phyloP scores from a whole-genome alignment of 306 rosid species.

The Luffa acutangula region DNA sequence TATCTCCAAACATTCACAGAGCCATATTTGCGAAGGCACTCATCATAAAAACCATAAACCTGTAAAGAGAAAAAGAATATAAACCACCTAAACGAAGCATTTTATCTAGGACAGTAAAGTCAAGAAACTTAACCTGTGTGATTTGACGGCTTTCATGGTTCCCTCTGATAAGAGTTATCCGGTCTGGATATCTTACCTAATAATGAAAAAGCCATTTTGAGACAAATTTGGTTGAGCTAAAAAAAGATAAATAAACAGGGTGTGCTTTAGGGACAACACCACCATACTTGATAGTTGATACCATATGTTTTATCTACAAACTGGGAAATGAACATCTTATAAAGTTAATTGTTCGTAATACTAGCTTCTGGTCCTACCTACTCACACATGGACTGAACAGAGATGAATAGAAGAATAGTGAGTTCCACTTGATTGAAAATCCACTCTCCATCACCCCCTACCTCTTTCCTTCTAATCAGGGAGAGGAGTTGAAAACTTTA shows the following conservation, averaged over 20 bases:
- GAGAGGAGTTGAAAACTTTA: not conserved
- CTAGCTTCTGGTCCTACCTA: not conserved
- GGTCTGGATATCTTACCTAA: slow-evolving; percentile 99
- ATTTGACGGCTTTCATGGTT: slow-evolving; percentile 99
- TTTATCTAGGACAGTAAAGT: not conserved
- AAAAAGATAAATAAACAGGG: not conserved
- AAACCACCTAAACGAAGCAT: slow-evolving; percentile 20
- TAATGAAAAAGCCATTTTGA: slow-evolving; percentile 18
- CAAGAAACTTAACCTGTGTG: slow-evolving; percentile 71
- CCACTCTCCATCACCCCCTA: not conserved
- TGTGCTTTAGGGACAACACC: not conserved
- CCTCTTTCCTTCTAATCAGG: not conserved
- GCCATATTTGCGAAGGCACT: slow-evolving; percentile 97
- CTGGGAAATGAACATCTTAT: not conserved
- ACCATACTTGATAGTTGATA: not conserved
- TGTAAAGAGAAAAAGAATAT: slow-evolving; percentile 32
- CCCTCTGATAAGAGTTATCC: slow-evolving; percentile 97
- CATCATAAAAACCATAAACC: slow-evolving; percentile 99
- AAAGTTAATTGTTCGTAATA: not conserved
- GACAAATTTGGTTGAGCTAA: slow-evolving; percentile 2
- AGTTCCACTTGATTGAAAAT: not conserved
- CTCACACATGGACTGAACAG: not conserved
- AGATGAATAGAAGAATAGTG: not conserved
- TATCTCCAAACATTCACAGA: slow-evolving; percentile 99
- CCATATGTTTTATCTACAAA: not conserved